Conservation (phyloP, 1,284 basidiomycete species). For the Malassezia obtusa region DNA sequence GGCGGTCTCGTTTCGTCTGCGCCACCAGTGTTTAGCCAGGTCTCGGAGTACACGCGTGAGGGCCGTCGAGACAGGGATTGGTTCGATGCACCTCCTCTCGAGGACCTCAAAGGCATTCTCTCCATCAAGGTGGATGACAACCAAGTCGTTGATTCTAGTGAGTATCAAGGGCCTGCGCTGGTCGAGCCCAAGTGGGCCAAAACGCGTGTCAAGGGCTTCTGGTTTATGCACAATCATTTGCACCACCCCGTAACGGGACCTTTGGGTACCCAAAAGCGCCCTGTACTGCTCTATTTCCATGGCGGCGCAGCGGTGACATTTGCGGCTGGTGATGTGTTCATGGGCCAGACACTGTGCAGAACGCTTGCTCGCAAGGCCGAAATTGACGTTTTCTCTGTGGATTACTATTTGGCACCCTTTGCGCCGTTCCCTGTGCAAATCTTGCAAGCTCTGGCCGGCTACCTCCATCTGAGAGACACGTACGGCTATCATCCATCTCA, state of each 20-base stretch:
- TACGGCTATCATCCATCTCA: conserved; percentile 36
- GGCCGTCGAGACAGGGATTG: conserved; percentile 34
- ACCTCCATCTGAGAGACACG: conserved; percentile 31
- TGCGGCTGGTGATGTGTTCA: conserved; percentile 38
- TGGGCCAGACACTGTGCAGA: conserved; percentile 34
- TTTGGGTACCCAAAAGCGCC: conserved; percentile 10
- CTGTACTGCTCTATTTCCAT: conserved; percentile 45
- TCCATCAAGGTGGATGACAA: conserved; percentile 24
- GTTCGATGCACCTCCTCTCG: conserved; percentile 36
- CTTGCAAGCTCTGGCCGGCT: conserved; percentile 33
- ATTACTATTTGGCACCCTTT: conserved; percentile 41
- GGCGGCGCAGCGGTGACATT: conserved; percentile 44
- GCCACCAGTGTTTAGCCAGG: conserved; percentile 22
- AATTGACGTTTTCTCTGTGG: conserved; percentile 42
- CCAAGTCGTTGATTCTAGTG: conserved; percentile 14
- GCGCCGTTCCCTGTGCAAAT: conserved; percentile 35
- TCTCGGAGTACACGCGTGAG: conserved; percentile 17
- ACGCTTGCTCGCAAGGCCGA: conserved; percentile 24
- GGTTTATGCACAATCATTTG: conserved; percentile 35
- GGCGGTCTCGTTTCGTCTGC: conserved; percentile 32
- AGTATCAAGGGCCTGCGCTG: conserved; percentile 35
- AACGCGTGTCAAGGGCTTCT: conserved; percentile 28
- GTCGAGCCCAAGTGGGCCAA: conserved; percentile 42
- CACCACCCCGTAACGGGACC: conserved; percentile 15
- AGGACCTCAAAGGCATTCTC: conserved; percentile 35